Conservation (phyloP, 2,329 filamentous ascomycete genomes). For the Aspergillus flavus region DNA sequence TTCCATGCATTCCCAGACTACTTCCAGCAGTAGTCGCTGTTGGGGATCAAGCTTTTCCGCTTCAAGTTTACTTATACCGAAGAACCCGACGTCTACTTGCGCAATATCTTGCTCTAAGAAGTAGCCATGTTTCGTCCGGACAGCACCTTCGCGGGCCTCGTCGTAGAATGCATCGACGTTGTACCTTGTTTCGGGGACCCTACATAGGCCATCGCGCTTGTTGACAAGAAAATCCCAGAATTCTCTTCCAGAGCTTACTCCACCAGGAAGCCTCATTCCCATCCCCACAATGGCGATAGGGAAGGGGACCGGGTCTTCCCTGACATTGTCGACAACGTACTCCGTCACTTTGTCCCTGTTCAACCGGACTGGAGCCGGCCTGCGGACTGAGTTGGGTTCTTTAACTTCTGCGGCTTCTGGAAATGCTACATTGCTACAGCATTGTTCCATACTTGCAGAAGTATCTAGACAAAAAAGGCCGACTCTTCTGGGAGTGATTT, state of each 20-base stretch:
- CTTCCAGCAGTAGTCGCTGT: constrained; percentile 36
- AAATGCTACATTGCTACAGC: neutral
- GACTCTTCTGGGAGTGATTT: neutral
- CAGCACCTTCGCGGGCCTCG: constrained; percentile 9
- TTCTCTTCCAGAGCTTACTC: constrained; percentile 15
- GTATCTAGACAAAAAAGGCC: neutral
- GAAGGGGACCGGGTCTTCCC: constrained; percentile 6
- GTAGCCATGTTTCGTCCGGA: constrained; percentile 24
- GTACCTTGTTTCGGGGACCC: constrained; percentile 29
- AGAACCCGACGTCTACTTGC: constrained; percentile 31
- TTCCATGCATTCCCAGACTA: constrained; percentile 37
- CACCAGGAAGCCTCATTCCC: constrained; percentile 27
- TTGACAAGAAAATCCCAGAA: constrained; percentile 28
- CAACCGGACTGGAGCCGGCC: neutral
- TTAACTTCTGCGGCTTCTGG: neutral
- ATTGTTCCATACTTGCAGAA: constrained; percentile 4
- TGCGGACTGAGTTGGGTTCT: neutral
- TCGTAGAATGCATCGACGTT: constrained; percentile 29
- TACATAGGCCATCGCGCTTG: constrained; percentile 20
- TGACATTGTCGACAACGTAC: neutral
- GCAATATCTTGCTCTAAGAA: constrained; percentile 35
- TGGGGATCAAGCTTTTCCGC: constrained; percentile 34
- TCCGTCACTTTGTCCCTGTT: neutral
- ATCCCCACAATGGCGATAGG: constrained; percentile 29
- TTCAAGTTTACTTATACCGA: constrained; percentile 28